phyloP scores from a whole-genome alignment of 257 asterid species.

The Solanum chiquidenum region DNA sequence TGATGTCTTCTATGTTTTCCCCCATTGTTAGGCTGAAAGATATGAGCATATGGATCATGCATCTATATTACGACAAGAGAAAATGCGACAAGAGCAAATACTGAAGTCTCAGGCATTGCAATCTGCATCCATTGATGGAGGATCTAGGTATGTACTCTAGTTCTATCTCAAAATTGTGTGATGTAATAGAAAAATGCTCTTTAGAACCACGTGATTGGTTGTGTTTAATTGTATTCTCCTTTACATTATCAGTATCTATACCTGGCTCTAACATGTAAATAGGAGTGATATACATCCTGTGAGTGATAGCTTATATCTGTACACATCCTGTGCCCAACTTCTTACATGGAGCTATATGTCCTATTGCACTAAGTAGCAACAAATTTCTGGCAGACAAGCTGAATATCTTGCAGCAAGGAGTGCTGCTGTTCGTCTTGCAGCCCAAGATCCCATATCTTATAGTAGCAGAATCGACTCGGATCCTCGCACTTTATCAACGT shows the following conservation, averaged over 20 bases:
- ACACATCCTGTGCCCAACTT: conserved; percentile 22
- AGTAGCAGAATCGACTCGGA: conserved; percentile 74
- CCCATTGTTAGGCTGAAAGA: conserved; percentile 37
- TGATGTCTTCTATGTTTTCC: background rate
- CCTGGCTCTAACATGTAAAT: background rate
- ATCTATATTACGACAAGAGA: conserved; percentile 54
- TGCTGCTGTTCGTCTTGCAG: conserved; percentile 20
- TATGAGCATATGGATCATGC: conserved; percentile 72
- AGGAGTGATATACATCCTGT: background rate
- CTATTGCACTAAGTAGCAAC: conserved; percentile 58
- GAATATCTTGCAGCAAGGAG: conserved; percentile 84
- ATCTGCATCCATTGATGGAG: conserved; percentile 67
- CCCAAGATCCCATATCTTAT: conserved; percentile 56
- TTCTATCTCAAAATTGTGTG: background rate
- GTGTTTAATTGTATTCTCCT: background rate
- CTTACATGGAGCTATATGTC: conserved; percentile 29
- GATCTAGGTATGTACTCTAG: conserved; percentile 51
- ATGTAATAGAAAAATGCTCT: background rate
- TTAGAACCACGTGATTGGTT: background rate
- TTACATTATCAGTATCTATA: background rate
- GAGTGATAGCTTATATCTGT: background rate
- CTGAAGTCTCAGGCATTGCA: conserved; percentile 69
- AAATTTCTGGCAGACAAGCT: conserved; percentile 93
- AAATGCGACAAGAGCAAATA: conserved; percentile 66
- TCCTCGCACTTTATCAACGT: conserved; percentile 43